Conservation (phyloP, 2,329 filamentous ascomycete genomes). For the Akanthomyces dipterigenus region DNA sequence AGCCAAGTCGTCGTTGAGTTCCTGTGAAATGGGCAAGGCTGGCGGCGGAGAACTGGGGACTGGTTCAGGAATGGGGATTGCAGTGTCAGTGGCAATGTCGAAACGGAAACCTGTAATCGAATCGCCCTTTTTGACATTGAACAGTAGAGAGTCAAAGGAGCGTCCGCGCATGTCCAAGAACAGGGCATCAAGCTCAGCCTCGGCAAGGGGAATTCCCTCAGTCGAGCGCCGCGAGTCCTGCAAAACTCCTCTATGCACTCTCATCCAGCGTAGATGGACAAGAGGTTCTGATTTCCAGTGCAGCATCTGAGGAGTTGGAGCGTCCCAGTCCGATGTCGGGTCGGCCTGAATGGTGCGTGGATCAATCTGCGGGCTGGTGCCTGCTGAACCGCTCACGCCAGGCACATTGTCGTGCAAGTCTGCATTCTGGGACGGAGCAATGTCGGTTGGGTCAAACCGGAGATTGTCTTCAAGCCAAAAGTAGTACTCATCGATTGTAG, state of each 20-base stretch:
- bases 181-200: neutral
- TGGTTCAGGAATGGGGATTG: conserved; percentile 5
- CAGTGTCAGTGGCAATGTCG: conserved; percentile 6
- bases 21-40: neutral
- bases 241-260: conserved; percentile 2
- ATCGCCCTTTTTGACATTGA: neutral
- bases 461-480: conserved; percentile 7
- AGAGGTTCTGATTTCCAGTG: conserved; percentile 1
- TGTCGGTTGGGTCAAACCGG: conserved; percentile 1
- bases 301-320: conserved; percentile 2
- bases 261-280: conserved; percentile 2
- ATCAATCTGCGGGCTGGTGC: neutral
- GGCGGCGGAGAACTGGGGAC: neutral
- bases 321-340: conserved; percentile 9
- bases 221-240: conserved; percentile 6
- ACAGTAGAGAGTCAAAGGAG: conserved; percentile 1
- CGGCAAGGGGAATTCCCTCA: conserved; percentile 1
- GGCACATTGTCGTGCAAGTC: conserved; percentile 1
- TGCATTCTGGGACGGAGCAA: neutral
- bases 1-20: neutral
- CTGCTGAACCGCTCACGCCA: neutral
- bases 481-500: conserved; percentile 8
- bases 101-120: conserved; percentile 3
- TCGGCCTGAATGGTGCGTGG: conserved; percentile 9
- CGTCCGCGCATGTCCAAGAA: conserved; percentile 5